phyloP scores from a whole-genome alignment of 495 filamentous ascomycete species.

The Poronia punctata region DNA sequence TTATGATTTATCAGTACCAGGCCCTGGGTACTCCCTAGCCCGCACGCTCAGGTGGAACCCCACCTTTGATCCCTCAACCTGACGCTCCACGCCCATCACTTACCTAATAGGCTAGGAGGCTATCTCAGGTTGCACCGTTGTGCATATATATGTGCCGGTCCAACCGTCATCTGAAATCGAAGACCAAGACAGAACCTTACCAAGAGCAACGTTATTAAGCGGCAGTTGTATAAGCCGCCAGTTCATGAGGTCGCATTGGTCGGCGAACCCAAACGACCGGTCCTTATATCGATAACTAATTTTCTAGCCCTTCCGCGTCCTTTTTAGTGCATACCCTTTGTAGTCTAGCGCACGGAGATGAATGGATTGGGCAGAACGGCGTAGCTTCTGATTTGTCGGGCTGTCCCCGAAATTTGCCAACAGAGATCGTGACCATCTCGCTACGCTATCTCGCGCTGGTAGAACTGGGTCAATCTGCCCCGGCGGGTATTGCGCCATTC shows the following conservation, averaged over 20 bases:
- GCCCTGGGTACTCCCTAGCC: too few relatives aligned
- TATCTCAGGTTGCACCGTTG: too few relatives aligned
- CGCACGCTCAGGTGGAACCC: conserved; percentile 13
- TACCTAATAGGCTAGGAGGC: conserved; percentile 8
- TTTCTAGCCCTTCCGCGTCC: background rate
- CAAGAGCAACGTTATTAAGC: conserved; percentile 10
- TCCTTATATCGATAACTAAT: conserved; percentile 2
- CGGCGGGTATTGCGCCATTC: too few relatives aligned
- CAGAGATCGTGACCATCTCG: too few relatives aligned
- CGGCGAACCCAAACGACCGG: conserved; percentile 3
- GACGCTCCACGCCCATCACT: background rate
- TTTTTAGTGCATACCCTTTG: background rate
- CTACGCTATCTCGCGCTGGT: too few relatives aligned
- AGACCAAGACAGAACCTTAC: too few relatives aligned
- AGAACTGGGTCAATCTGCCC: too few relatives aligned
- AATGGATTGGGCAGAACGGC: background rate
- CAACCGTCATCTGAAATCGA: conserved; percentile 8
- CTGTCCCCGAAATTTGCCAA: too few relatives aligned
- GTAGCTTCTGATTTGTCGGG: too few relatives aligned
- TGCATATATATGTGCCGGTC: conserved; percentile 6
- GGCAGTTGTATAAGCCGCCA: conserved; percentile 8
- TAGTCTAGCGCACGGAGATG: background rate
- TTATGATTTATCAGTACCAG: too few relatives aligned
- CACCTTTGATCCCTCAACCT: background rate
- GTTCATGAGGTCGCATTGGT: conserved; percentile 6